A percentile compares a stretch with the other conserved stretches of the same genome.
These are phyloP conservation scores for Fusarium kyushuense DNA, from an alignment of 2,329 filamentous ascomycete species.

Conservation along the genomic window DNA sequence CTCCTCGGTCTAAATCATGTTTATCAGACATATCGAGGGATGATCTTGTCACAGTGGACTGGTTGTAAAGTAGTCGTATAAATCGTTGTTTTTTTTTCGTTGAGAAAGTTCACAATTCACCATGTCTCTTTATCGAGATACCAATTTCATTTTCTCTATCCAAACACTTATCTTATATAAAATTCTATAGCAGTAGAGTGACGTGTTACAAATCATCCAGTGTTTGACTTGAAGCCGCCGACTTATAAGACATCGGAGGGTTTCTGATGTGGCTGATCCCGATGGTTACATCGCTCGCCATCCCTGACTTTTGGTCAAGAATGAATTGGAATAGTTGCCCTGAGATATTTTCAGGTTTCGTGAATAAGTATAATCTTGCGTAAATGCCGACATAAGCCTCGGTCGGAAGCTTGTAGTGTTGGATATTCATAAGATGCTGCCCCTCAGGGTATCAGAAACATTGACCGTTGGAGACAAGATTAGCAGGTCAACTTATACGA, in stretches of 20 bases:
- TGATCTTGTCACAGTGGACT: not conserved
- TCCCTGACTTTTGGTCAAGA: not conserved
- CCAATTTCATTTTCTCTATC: not conserved
- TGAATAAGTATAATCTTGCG: too few relatives aligned
- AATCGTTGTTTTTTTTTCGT: not conserved
- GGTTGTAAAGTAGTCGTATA: not conserved
- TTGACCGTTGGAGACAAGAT: too few relatives aligned
- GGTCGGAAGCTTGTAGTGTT: too few relatives aligned
- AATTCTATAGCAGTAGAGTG: not conserved
- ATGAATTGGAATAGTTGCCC: fast-evolving
- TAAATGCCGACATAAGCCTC: too few relatives aligned
- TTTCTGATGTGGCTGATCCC: not conserved
- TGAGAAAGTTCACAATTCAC: too few relatives aligned
- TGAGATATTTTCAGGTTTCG: too few relatives aligned
- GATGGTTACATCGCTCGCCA: not conserved
- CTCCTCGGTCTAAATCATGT: not conserved
- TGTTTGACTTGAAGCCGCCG: not conserved
- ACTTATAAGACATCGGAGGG: not conserved
- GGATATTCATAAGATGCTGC: too few relatives aligned
- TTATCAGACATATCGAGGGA: constrained; percentile 4
- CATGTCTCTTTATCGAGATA: not conserved
- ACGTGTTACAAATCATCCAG: not conserved
- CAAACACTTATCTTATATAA: not conserved
- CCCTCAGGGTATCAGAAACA: too few relatives aligned
- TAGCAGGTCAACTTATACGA: too few relatives aligned